Evolutionary conservation across 257 asterid genomes (phyloP).

Genomic region (Nicotiana obtusifolia): DNA sequence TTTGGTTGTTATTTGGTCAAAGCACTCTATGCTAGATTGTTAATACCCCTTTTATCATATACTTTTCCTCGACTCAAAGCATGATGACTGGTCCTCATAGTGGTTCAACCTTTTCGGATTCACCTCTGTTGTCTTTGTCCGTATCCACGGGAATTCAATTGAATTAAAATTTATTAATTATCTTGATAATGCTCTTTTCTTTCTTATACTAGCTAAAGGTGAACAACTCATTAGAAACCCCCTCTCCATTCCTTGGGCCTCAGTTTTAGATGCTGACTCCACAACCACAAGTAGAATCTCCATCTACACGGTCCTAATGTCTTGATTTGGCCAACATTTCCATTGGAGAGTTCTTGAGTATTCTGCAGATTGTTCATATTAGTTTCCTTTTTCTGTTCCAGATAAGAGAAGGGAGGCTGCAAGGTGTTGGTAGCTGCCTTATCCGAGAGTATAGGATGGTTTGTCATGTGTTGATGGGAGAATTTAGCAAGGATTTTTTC

Average conservation of each 20-base stretch:
- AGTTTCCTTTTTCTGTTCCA: background rate
- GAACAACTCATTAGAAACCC: background rate
- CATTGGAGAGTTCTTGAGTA: background rate
- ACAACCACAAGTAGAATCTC: background rate
- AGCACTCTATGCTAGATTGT: background rate
- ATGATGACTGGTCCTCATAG: background rate
- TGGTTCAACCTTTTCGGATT: background rate
- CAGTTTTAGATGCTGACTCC: background rate
- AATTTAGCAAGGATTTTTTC: constrained; percentile 21
- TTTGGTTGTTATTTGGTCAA: background rate
- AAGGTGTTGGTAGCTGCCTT: constrained; percentile 22
- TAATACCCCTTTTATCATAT: background rate
- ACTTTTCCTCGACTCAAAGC: background rate
- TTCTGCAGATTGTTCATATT: background rate
- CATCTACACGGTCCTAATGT: background rate
- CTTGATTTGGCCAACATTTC: background rate
- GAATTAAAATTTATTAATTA: background rate
- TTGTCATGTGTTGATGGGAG: constrained; percentile 17
- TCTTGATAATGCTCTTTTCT: too few relatives aligned
- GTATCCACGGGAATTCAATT: background rate
- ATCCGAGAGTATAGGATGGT: constrained; percentile 15
- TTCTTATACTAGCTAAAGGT: background rate
- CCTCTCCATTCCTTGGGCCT: background rate
- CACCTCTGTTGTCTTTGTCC: background rate
- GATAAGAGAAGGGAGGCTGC: constrained; percentile 26